Percentiles rank a stretch among this genome's conserved stretches.
Conservation (phyloP, 129 eudicot species). For the Deinandra increscens region DNA sequence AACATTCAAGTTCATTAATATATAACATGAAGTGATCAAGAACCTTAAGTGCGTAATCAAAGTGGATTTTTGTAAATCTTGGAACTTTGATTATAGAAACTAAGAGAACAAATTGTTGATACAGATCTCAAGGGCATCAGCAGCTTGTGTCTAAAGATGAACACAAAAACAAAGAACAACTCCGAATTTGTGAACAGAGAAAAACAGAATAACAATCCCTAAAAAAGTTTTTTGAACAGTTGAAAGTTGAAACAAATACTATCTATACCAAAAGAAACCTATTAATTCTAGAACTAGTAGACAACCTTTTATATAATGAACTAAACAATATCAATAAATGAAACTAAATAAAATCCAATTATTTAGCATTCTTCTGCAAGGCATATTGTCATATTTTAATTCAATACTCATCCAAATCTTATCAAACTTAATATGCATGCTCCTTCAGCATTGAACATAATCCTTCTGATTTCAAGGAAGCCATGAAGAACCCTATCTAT, state of each 20-base stretch:
- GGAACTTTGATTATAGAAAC: background rate
- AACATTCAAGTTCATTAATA: background rate
- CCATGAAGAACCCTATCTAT: slow-evolving; percentile 12
- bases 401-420: background rate
- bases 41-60: background rate
- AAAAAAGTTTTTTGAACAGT: background rate
- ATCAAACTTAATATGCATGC: background rate
- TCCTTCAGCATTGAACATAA: background rate
- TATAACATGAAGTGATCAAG: background rate
- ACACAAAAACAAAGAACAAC: background rate
- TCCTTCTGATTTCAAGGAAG: background rate
- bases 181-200: background rate
- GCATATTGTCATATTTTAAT: background rate
- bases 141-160: background rate
- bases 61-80: background rate
- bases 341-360: no score
- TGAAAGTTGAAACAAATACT: background rate
- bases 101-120: background rate
- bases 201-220: background rate
- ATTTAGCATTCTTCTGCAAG: no score
- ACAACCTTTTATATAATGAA: background rate
- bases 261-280: background rate
- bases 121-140: background rate
- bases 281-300: background rate
- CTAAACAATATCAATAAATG: no score